These are phyloP conservation scores for Myriosclerotinia curreyana DNA, from an alignment of 2,329 filamentous ascomycete genomes.

Conservation along the genomic window DNA sequence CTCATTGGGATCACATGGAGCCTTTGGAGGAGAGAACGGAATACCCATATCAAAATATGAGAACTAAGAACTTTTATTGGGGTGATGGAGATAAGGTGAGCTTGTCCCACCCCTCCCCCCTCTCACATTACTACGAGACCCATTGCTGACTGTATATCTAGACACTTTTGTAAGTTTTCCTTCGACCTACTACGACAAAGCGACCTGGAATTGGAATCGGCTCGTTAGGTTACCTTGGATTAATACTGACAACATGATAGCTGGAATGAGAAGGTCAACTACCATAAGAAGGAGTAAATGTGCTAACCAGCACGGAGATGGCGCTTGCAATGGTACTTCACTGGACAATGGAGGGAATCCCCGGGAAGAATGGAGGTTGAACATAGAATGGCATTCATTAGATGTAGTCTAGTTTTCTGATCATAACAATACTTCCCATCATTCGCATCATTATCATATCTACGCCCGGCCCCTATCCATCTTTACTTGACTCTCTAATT, in stretches of 20 bases:
- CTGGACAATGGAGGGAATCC: background rate
- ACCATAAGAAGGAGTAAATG: conserved; percentile 64
- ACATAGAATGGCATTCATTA: conserved; percentile 22
- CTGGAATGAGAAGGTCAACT: conserved; percentile 96
- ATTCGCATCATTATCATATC: conserved; percentile 31
- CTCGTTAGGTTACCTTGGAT: background rate
- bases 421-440: conserved; percentile 20
- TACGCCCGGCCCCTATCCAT: background rate
- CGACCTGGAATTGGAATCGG: conserved; percentile 10
- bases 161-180: conserved; percentile 63
- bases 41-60: conserved; percentile 98
- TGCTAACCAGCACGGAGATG: background rate
- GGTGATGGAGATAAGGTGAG: conserved; percentile 91
- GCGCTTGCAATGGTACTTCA: conserved; percentile 11
- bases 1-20: conserved; percentile 83
- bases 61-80: conserved; percentile 93
- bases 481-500: background rate
- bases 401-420: conserved; percentile 21
- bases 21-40: conserved; percentile 87
- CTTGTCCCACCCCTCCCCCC: too few species aligned
- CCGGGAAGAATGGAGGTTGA: conserved; percentile 2
- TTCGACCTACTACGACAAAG: background rate
- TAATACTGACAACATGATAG: conserved; percentile 43
- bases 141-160: conserved; percentile 37
- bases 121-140: conserved; percentile 23